phyloP scores from a whole-genome alignment of 208 protist species.

The Phytomonas sp. region DNA sequence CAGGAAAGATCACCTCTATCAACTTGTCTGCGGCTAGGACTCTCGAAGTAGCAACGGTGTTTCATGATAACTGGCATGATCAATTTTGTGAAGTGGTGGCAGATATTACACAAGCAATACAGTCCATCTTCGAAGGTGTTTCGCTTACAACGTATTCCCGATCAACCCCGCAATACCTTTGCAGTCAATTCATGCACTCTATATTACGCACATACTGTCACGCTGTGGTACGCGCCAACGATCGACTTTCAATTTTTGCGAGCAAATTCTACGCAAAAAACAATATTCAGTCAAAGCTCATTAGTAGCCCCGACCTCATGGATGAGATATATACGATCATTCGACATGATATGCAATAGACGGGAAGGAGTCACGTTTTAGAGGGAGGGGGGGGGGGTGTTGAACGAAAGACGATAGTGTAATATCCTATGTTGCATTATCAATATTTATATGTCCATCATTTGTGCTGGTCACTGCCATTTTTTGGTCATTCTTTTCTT shows the following conservation, averaged over 20 bases:
- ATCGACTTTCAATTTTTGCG: background rate
- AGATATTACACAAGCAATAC: background rate
- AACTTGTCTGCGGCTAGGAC: slow-evolving; percentile 18
- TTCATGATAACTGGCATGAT: slow-evolving; percentile 32
- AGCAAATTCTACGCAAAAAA: background rate
- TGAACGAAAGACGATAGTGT: background rate
- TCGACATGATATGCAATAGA: background rate
- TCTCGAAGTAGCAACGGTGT: slow-evolving; percentile 23
- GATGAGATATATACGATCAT: background rate
- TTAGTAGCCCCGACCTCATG: background rate
- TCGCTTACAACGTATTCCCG: background rate
- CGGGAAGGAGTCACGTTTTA: background rate
- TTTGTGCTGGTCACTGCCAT: too few species aligned
- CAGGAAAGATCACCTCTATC: background rate
- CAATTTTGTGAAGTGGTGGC: slow-evolving; percentile 12
- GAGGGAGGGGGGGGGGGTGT: background rate
- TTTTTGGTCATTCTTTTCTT: background rate
- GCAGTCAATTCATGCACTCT: background rate
- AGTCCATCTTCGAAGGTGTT: background rate
- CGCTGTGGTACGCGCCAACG: background rate
- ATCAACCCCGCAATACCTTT: background rate
- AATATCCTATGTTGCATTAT: background rate
- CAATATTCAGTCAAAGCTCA: background rate
- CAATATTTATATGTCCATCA: background rate
- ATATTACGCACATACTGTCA: background rate